Evolutionary conservation across 352 stramenopile genomes (phyloP), one percentile per base, ranked within the genome.

Genomic region (Albugo laibachii): DNA sequence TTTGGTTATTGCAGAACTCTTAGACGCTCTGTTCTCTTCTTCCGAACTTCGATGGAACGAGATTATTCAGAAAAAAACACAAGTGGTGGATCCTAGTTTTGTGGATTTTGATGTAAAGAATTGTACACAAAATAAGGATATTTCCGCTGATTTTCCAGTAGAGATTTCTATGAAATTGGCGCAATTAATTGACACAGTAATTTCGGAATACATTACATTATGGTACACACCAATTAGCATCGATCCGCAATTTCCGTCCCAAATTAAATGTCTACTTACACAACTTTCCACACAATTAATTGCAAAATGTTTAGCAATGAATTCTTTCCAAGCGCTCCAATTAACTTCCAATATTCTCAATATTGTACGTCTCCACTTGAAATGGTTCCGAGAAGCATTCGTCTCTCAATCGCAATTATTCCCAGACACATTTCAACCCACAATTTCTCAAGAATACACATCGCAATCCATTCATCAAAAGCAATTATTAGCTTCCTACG

Each of bases 381-480:
- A 66, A 6, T 87, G 75, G 75, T 87, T 87, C 55, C 64, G 75
- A 14, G 75, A 87, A 54, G 61, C 66, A 11, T 87, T 78, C 38
- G 75, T 67, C 36, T 61, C 79, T 47, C 50, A 85, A 13, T 61
- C 66, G 0, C 69, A 83, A 37, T 61, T 80, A 27, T 65, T 69
- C 20, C 75, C 75, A 34, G 52, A 52, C 1, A 56, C 69, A 6
- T 87, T 87, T 56, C 45, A 65, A 36, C 62, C 52, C 49, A 61
- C 69, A 31, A 69, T 54, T 47, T 63, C 47, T 1, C 71, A 70
- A 41, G 38, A 43, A 3, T 24, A 3, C 16, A 8, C 16, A 24
- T 3, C 20, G 8, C 20, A 24, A 24, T 56, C 83, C 27, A 48
- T 53, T 16, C 64, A 65, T 34, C 57, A 72, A 1, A 72, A 87